These are phyloP conservation scores for Sporothrix brasiliensis DNA, from an alignment of 2,329 filamentous ascomycete species.

Conservation along the genomic window DNA sequence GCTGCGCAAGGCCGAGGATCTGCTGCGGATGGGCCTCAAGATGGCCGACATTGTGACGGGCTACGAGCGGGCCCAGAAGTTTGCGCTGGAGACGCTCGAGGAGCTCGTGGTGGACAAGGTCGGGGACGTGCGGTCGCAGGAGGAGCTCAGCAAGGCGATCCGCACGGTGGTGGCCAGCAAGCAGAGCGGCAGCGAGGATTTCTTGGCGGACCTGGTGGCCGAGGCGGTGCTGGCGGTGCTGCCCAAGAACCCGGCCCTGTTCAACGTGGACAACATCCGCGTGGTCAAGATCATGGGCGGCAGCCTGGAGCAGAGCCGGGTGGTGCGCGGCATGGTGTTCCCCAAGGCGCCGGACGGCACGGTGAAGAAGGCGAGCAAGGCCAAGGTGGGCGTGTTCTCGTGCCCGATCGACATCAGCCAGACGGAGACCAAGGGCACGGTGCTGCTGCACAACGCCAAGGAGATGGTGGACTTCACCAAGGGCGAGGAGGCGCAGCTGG, in stretches of 20 bases:
- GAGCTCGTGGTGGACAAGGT: conserved; percentile 91
- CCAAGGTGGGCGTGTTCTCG: conserved; percentile 95
- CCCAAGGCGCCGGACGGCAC: conserved; percentile 89
- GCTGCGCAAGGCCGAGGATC: conserved; percentile 93
- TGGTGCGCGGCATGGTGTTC: conserved; percentile 98
- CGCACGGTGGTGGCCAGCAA: conserved; percentile 95
- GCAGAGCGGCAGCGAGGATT: conserved; percentile 90
- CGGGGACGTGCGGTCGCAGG: conserved; percentile 75
- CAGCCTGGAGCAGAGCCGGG: conserved; percentile 87
- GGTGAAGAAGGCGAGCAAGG: conserved; percentile 86
- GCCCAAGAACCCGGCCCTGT: conserved; percentile 92
- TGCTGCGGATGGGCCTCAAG: conserved; percentile 95
- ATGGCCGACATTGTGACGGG: conserved; percentile 96
- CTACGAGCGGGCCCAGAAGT: conserved; percentile 91
- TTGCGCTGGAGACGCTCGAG: conserved; percentile 82
- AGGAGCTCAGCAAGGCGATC: conserved; percentile 91
- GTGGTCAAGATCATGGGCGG: conserved; percentile 99
- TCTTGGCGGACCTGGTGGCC: conserved; percentile 82
- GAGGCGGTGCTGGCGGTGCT: conserved; percentile 84
- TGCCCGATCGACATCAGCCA: conserved; percentile 94
- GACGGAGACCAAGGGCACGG: conserved; percentile 98
- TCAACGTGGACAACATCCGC: conserved; percentile 98
- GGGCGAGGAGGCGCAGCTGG: conserved; percentile 91
- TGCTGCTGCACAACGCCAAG: conserved; percentile 93
- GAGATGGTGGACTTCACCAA: conserved; percentile 99